Percentiles rank a stretch among this genome's conserved stretches.
These are phyloP conservation scores for Penicillium chermesinum DNA, from an alignment of 495 filamentous ascomycete genomes.

Conservation along the genomic window DNA sequence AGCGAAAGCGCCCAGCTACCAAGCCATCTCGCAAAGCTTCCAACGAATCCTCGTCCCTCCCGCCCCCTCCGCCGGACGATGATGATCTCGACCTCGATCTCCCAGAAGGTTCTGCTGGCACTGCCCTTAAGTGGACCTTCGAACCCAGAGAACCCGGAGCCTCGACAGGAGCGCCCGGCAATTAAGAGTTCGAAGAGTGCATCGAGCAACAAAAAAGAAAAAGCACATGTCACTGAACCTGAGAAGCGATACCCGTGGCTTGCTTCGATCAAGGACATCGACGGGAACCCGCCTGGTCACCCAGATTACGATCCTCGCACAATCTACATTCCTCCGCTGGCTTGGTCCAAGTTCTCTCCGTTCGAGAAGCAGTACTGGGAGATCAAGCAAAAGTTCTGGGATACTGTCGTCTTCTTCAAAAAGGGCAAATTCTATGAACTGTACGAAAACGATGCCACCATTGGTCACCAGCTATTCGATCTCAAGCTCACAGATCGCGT, in stretches of 20 bases:
- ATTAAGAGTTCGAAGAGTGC: constrained; percentile 39
- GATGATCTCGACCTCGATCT: constrained; percentile 50
- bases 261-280: constrained; percentile 74
- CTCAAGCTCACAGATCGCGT: constrained; percentile 96
- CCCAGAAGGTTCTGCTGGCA: constrained; percentile 58
- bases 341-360: constrained; percentile 73
- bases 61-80: constrained; percentile 37
- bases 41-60: constrained; percentile 52
- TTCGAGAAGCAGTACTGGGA: constrained; percentile 99
- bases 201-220: constrained; percentile 58
- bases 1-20: constrained; percentile 60
- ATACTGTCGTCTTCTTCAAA: constrained; percentile 98
- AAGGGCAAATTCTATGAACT: constrained; percentile 99
- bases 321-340: constrained; percentile 75
- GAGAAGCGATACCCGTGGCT: constrained; percentile 86
- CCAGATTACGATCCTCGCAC: constrained; percentile 91
- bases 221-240: constrained; percentile 71
- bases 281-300: constrained; percentile 71
- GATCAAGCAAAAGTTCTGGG: constrained; percentile 97
- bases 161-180: constrained; percentile 48
- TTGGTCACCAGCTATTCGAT: constrained; percentile 95
- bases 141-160: constrained; percentile 69
- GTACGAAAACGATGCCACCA: constrained; percentile 96
- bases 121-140: constrained; percentile 79
- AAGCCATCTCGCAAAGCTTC: constrained; percentile 51